Evolutionary conservation across 2,329 filamentous ascomycete species (phyloP).

Genomic region (Lojkania enalia): DNA sequence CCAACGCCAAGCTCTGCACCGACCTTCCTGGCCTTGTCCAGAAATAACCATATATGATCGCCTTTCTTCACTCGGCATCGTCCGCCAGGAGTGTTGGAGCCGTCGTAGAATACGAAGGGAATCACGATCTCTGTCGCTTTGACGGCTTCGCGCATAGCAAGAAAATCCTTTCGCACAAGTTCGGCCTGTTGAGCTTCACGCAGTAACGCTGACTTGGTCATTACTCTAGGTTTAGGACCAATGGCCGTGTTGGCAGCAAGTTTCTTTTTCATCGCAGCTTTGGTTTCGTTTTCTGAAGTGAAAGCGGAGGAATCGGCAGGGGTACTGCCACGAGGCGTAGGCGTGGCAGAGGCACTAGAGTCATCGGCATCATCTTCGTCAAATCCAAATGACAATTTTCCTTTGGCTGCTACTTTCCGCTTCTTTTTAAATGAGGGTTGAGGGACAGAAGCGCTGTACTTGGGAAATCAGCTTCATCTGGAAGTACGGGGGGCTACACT

Average conservation of each 20-base stretch:
- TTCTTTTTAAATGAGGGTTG: constrained; percentile 62
- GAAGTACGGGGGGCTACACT: constrained; percentile 32
- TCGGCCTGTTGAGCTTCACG: constrained; percentile 80
- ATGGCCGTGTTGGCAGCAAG: constrained; percentile 66
- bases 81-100: constrained; percentile 84
- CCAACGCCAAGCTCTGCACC: constrained; percentile 81
- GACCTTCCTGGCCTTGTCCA: constrained; percentile 89
- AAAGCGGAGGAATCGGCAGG: constrained; percentile 41
- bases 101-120: constrained; percentile 97
- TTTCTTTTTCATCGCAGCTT: constrained; percentile 51
- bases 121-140: constrained; percentile 88
- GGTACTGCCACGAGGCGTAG: constrained; percentile 45
- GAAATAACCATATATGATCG: constrained; percentile 87
- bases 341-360: constrained; percentile 43
- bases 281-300: constrained; percentile 36
- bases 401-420: constrained; percentile 56
- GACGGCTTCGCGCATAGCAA: constrained; percentile 79
- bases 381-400: constrained; percentile 68
- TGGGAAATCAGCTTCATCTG: constrained; percentile 55
- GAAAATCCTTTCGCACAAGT: constrained; percentile 75
- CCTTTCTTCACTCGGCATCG: constrained; percentile 88
- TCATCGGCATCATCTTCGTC: constrained; percentile 69
- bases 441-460: constrained; percentile 59
- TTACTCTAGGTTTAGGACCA: constrained; percentile 64
- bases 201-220: constrained; percentile 76